Evolutionary conservation across 23 red algal species (phyloP), one percentile per base, ranked within the genome.

Genomic region (Gracilaria gracilis): DNA sequence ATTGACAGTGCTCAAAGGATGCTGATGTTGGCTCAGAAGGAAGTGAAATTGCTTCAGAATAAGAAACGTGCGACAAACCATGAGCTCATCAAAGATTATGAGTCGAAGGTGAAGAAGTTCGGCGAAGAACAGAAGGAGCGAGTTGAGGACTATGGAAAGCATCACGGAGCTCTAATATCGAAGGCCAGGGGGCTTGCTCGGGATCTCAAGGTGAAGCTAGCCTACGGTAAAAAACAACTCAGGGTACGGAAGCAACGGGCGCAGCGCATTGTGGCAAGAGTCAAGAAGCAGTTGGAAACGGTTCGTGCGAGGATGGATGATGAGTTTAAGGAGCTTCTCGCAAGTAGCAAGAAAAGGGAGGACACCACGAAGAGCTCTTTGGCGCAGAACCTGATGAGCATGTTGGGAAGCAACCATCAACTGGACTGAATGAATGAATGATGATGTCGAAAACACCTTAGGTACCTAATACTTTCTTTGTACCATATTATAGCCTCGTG

Each of bases 311-410:
- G 20, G 29, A 48, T 42, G 37, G 44, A 72, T 23, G 28, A 51
- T 21, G 48, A 53, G 9, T 70, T 65, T 2, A 42, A 23, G 0
- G 72, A 51, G 34, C 72, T 77, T 27, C 7, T 77, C 3, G 42
- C 72, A 4, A 25, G 12, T 14, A 77, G 12, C 25, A 46, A 77
- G 46, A 77, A 50, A 77, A 49, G 39, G 25, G 72, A 77, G 24
- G 40, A 51, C 1, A 20, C 20, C 4, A 51, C 20, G 39, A 77
- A 51, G 27, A 31, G 40, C n/a, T 77, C 72, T 14, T 77, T 77
- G 39, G n/a, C 50, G n/a, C 72, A 31, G 46, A 77, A 77, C 25
- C 42, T 77, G 72, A 77, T 77, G 72, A 77, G 15, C 9, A 77
- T 77, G 27, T 20, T 77, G 20, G 72, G 46, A 40, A 51, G 50